Evolutionary conservation across 2,329 filamentous ascomycete species (phyloP), one percentile per base, ranked within the genome.

Genomic region (Stemphylium vesicarium): DNA sequence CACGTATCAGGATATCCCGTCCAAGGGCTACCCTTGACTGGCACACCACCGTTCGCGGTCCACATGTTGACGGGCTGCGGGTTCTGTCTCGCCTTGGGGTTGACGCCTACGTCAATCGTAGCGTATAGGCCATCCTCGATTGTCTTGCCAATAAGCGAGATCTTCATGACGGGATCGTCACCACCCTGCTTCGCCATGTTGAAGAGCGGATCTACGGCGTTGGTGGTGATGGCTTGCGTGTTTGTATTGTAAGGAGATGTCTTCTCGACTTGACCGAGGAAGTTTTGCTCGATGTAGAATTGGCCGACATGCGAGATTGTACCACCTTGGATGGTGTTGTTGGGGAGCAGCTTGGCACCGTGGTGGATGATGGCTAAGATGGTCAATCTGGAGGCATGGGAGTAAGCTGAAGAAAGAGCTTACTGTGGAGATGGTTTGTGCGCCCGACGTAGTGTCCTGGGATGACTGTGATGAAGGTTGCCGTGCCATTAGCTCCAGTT

Each of bases 261-360:
- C 9, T 70, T 69, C 57, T 85, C 81, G 50, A 88, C 83, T 35
- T 76, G 59, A 22, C 64, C 63, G 60, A 85, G 80, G 9, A 89
- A 80, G 58, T 79, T 77, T 68, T 88, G 82, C 69, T 89, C 85
- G 51, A 86, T 86, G 79, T 86, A 89, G 45, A 86, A 67, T 69
- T 90, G 86, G 15, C 86, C 86, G 35, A 88, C 79, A 73, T 89
- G 85, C 7, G 82, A 80, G 53, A 84, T 79, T 45, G 74, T 78
- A 13, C 78, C 77, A 56, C 79, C 82, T 36, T 74, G 71, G 57
- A 84, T 79, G 53, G 83, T 83, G 49, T 81, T 82, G 65, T 82
- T 85, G 41, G 76, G 61, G 40, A 79, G 75, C 6, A 78, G 64
- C 37, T 71, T 76, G 39, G 65, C 69, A 42, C 73, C 72, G 53